Conservation (phyloP, 306 rosid genomes). For the Sophora flavescens region DNA sequence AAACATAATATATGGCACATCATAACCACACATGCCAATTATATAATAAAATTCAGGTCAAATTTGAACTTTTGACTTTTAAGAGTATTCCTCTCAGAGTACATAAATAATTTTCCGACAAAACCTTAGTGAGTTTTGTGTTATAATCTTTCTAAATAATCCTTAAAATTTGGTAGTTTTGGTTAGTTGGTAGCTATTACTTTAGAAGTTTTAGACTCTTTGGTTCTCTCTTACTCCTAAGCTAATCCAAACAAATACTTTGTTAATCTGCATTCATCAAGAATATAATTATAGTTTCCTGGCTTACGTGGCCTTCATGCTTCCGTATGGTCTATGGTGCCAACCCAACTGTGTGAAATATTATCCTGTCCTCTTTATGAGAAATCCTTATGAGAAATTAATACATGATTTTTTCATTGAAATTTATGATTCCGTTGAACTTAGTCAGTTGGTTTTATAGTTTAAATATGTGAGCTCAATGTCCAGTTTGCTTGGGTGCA, state of each 20-base stretch:
- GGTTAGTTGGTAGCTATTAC: not conserved
- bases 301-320: not conserved
- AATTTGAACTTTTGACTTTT: not conserved
- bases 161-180: constrained; percentile 26
- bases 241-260: not conserved
- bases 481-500: constrained; percentile 54
- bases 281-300: not conserved
- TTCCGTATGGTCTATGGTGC: not conserved
- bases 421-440: constrained; percentile 13
- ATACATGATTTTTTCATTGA: constrained; percentile 3
- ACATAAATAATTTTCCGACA: not conserved
- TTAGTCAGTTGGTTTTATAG: constrained; percentile 16
- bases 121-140: not conserved
- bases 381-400: not conserved
- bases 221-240: not conserved
- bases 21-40: constrained; percentile 4
- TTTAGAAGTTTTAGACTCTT: not conserved
- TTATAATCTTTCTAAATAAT: not conserved
- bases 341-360: constrained; percentile 9
- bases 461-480: constrained; percentile 22
- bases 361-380: not conserved
- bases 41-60: not conserved
- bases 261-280: not conserved
- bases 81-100: not conserved
- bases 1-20: not conserved